Base-by-base conservation (phyloP, 164 flowering plant genomes). In the Protea cynaroides region DNA sequence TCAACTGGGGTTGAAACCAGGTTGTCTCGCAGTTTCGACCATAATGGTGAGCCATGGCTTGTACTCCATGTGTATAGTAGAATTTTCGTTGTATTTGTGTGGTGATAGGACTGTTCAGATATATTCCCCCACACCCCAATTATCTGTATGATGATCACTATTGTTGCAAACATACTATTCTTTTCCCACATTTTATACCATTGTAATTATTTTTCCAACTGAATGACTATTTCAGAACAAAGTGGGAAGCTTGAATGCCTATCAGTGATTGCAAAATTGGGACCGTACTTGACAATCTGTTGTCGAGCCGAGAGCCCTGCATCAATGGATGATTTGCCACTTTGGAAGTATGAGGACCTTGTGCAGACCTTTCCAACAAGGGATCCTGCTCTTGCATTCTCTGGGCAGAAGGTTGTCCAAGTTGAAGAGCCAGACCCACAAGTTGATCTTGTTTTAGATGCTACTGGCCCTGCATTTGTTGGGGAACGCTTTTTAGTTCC, bases 281-380 rank as follows among this genome's bases (percentile, higher is more conserved):
- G 97, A 40, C 74, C 80, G n/a, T 75, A 74, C 72, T 84, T 92
- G 74, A 86, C 84, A 37, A 83, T 95, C 59, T 84, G 94, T 72
- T 92, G 92, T 77, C 81, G 89, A 76, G 92, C 99, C 63, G 99
- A 95, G 81, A 92, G 97, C 65, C 99, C 99, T 65, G 97, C 92
- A 19, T 85, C 97, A 17, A 86, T 95, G 97, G 86, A 84, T 67
- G 95, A 82, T 64, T 78, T 90, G 65, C 97, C 91, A 15, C 87
- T 88, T 61, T 92, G 99, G 99, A 95, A 90, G 70, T 88, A 84
- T 82, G 98, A 95, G 78, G 92, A 88, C 59, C 75, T 78, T 51
- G 76, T 88, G 51, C 90, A 86, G 65, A 77, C 84, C 64, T 78
- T 75, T 68, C 99, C 99, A 58, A 88, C 82, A 55, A 92, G 88